Evolutionary conservation across 768 basidiomycete species (phyloP), one percentile per base, ranked within the genome.

Genomic region (Naganishia vaughanmartiniae): DNA sequence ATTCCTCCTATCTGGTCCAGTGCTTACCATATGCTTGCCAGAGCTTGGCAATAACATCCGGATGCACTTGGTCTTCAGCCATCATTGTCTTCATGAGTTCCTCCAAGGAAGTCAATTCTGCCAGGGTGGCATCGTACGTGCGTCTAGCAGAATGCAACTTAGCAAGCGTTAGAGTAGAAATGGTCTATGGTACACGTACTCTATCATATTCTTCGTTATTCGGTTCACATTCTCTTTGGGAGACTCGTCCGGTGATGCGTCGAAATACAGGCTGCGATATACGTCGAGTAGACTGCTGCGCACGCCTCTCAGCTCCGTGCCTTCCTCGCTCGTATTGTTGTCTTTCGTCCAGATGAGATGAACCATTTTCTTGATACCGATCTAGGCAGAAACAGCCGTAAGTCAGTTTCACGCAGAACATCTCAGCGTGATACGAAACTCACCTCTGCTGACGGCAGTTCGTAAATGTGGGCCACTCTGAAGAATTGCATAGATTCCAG

Each of bases 341-440:
- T 99, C 95, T 79, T 98, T 98, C 31, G 87, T 86, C 96, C 96
- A 98, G 74, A 99, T 91, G 30, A 99, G 84, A 80, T 98, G 96
- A 17, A 99, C 79, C 95, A 98, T 97, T 76, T 89, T 92, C 84
- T 90, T 93, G 77, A 99, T 89, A 0, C 96, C 96, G 17, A 83
- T 81, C 92, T 95, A 74, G 17, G 10, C 14, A 15, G 26, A 2
- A 31, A 24, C 30, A 11, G 1, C 56, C 9, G 54, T 54, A 67
- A 15, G 36, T 12, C 39, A 65, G n/a, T 24, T 17, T 28, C 46
- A 48, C 57, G 14, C 33, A 21, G 9, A 42, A 15, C 2, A 39
- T n/a, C n/a, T n/a, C n/a, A 58, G 30, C 19, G 31, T 0, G 15
- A 3, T 0, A 26, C 17, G 19, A 26, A n/a, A 76, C 84, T 48